Base-by-base conservation (phyloP, 2,329 filamentous ascomycete species). In the Curvularia eragrostidis region DNA sequence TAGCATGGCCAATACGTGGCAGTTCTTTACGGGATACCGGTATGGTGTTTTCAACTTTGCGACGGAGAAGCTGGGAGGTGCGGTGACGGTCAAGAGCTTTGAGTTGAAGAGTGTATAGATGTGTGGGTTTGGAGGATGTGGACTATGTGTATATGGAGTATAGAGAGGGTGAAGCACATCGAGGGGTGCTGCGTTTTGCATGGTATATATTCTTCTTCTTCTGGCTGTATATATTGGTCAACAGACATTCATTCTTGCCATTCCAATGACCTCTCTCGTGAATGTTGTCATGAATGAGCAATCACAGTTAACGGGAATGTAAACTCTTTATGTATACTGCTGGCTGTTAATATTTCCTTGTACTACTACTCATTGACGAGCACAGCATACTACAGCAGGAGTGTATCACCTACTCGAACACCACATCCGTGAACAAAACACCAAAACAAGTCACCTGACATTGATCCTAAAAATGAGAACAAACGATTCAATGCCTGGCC, bases 21-120 rank as follows among this genome's bases (percentile, higher is more conserved):
- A 69, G n/a, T 78, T 73, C 52, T 79, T 79, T 44, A 75, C 75
- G 0, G 76, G 76, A 12, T 79, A 76, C 59, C 61, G 76, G 8
- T 78, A 71, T 59, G 77, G 71, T 38, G 72, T 75, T 4, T 78
- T 78, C 48, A 78, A 78, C 43, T 75, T 71, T 54, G 76, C 76
- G 5, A 78, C 76, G 1, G 66, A 72, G 46, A 60, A 62, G 13
- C 24, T 77, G 32, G 76, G 75, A 3, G 77, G 76, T 0, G 52
- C 65, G 47, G 63, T 77, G 6, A 65, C 48, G 5, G 66, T 74
- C 1, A 64, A 66, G 51, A 62, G 59, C 30, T 69, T 68, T 34
- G 58, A 62, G 47, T 32, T 65, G 34, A 52, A 62, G 26, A 19
- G 32, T 2, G 34, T 61, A 34, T 61, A 63, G 32, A 23, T 30